A percentile compares a stretch with the other conserved stretches of the same genome.
Conservation (phyloP, 495 filamentous ascomycete genomes). For the Neurospora sp. region DNA sequence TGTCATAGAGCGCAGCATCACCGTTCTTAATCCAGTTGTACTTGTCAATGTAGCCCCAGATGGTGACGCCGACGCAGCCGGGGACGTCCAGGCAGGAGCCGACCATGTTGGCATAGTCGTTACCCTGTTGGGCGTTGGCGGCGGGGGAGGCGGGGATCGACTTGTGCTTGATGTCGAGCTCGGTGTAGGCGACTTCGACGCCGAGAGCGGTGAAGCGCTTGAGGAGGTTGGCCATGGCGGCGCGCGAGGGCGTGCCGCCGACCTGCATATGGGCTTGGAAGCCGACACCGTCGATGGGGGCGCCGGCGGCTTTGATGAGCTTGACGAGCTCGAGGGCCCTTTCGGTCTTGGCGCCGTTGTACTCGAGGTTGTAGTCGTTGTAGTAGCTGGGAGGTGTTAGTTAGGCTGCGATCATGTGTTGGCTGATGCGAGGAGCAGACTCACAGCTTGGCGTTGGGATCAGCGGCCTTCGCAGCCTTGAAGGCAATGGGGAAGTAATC, state of each 20-base stretch:
- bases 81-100: constrained; percentile 44
- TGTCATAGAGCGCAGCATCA: constrained; percentile 46
- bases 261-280: constrained; percentile 51
- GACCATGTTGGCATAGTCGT: constrained; percentile 45
- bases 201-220: constrained; percentile 35
- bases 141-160: constrained; percentile 26
- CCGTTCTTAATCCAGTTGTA: constrained; percentile 47
- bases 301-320: constrained; percentile 35
- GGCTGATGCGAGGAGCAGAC: not conserved
- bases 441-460: constrained; percentile 26
- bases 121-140: constrained; percentile 41
- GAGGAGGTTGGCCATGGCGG: constrained; percentile 28
- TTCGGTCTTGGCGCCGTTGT: constrained; percentile 39
- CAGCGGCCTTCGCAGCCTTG: constrained; percentile 29
- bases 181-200: constrained; percentile 53
- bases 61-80: constrained; percentile 52
- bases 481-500: constrained; percentile 39
- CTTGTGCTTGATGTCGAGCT: constrained; percentile 48
- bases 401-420: constrained; percentile 32
- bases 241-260: constrained; percentile 35
- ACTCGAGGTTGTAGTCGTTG: constrained; percentile 61
- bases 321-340: constrained; percentile 37
- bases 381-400: constrained; percentile 41
- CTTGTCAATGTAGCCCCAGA: constrained; percentile 56
- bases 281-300: constrained; percentile 52